Evolutionary conservation across 2,329 filamentous ascomycete genomes (phyloP), one percentile per base, ranked within the genome.

Genomic region (Alternaria postmessia): DNA sequence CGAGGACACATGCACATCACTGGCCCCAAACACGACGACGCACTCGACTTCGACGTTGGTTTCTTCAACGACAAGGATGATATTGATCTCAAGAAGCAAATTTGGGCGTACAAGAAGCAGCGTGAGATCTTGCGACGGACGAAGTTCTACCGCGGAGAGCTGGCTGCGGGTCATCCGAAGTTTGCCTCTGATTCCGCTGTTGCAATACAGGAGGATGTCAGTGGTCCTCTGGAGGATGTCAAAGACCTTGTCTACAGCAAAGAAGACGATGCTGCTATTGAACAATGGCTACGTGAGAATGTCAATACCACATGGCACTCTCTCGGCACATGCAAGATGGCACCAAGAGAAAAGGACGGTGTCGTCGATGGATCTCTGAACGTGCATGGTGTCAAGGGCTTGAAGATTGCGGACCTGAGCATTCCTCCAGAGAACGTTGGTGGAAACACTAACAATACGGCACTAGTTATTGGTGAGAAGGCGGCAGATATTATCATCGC

Each of bases 61-160:
- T 88, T 83, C 73, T 81, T 90, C 32, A 81, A 76, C 5, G 84
- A 89, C 53, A 66, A 77, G 12, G 76, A 87, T 63, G 83, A 85
- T 2, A 74, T 87, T n/a, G 88, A 90, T 68, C 32, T 89, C 28
- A 85, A 85, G 71, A 86, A 83, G 67, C 83, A 86, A 12, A 66
- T 88, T 11, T 89, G 87, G 87, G 83, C 80, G 1, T 91, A 91
- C 79, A 91, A 91, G 75, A 85, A 84, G 67, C 81, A 82, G n/a
- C 86, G 89, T 3, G 87, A 89, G 70, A 82, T 89, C 48, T 78
- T 81, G 28, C 83, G 87, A 1, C 84, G 86, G 16, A 84, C 85
- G 64, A 75, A 80, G 3, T 79, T 81, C 56, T 88, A 83, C 75
- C 73, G 72, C 8, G 81, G 81, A 18, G 77, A 80, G 57, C 63